Base-by-base conservation (phyloP, 2,329 filamentous ascomycete species). In the Trichoderma sp. region DNA sequence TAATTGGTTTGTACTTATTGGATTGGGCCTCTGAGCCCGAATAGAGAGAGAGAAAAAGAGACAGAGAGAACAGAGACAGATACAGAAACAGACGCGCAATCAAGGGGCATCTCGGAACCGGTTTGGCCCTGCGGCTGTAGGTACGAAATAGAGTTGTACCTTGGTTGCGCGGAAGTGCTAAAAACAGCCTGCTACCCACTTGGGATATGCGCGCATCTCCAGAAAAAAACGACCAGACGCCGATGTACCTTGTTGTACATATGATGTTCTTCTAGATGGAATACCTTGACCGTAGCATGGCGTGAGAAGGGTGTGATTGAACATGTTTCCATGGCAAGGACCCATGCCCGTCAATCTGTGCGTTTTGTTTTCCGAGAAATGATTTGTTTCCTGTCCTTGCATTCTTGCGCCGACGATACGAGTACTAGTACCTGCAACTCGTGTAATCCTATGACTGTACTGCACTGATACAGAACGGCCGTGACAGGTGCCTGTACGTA, bases 401-500 rank as follows among this genome's bases (percentile, higher is more conserved):
- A 21, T 24, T 56, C 50, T 56, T 24, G 50, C 50, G n/a, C 50
- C 50, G 9, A 24, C 50, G 50, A 12, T 56, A 56, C 21, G 4
- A 63, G 31, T 33, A 21, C 16, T 18, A 62, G 60, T 12, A 63
- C 33, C 60, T 12, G 60, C 60, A 21, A 24, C 50, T 4, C 50
- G 31, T 35, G 31, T 24, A 56, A 56, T 56, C 21, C 50, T 56
- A 53, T 18, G 29, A 29, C 29, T n/a, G 41, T 45, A n/a, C 60
- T 14, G 35, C 24, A 1, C 41, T 45, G 41, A 45, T 45, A 45
- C 41, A 45, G 41, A 41, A 45, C 24, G 27, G 53, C 67, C 50
- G 50, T 74, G 72, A 73, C 63, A 45, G n/a, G 35, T 63, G 29
- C 31, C 60, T 68, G 27, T 65, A 66, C 63, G 72, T 67, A 65